These are phyloP conservation scores for Trypanosomatidae sp. DNA, from an alignment of 208 protist species.

Conservation along the genomic window DNA sequence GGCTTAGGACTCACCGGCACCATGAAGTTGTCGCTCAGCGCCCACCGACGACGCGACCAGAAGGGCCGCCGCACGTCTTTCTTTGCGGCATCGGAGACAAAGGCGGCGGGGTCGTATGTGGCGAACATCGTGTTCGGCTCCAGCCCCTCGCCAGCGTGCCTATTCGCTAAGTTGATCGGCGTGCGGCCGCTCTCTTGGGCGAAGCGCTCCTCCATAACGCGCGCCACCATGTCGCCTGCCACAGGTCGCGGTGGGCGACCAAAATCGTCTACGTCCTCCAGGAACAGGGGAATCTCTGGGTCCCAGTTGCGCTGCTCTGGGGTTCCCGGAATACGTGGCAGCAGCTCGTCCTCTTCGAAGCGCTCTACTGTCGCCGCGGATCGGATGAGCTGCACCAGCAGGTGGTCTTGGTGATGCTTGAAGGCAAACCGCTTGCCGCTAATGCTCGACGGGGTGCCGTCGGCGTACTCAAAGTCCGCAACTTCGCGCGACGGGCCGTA, in stretches of 20 bases:
- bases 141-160: constrained; percentile 64
- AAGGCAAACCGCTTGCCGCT: constrained; percentile 68
- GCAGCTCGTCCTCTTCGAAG: constrained; percentile 48
- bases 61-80: constrained; percentile 50
- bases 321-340: constrained; percentile 80
- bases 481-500: constrained; percentile 80
- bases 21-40: constrained; percentile 84
- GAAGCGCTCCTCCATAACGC: constrained; percentile 64
- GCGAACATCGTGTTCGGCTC: constrained; percentile 87
- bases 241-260: constrained; percentile 47
- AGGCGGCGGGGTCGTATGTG: constrained; percentile 73
- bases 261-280: constrained; percentile 84
- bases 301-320: constrained; percentile 89
- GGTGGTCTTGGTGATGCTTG: constrained; percentile 87
- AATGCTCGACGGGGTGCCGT: constrained; percentile 79
- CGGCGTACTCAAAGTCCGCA: constrained; percentile 83
- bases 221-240: constrained; percentile 28
- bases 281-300: constrained; percentile 83
- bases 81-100: constrained; percentile 55
- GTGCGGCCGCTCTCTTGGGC: constrained; percentile 29
- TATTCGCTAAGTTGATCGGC: constrained; percentile 59
- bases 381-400: constrained; percentile 88
- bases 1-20: constrained; percentile 78
- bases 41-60: constrained; percentile 87
- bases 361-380: constrained; percentile 79